These are phyloP conservation scores for Boletus chippewaensis DNA, from an alignment of 1,284 basidiomycete species.

Conservation along the genomic window DNA sequence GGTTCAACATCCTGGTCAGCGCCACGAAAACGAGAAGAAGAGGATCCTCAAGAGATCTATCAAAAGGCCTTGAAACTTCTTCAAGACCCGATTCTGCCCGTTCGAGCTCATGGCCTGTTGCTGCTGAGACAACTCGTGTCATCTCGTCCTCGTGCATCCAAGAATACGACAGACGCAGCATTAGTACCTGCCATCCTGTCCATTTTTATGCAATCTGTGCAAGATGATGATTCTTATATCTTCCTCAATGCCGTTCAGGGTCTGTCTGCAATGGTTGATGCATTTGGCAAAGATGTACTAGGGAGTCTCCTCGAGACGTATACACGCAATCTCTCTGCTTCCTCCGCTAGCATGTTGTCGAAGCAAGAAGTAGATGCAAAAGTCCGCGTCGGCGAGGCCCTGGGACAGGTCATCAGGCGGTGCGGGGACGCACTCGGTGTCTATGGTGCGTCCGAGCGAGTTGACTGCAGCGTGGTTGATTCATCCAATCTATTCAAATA, in stretches of 20 bases:
- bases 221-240: conserved; percentile 93
- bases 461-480: neutral
- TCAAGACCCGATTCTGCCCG: conserved; percentile 91
- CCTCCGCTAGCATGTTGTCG: conserved; percentile 43
- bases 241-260: conserved; percentile 93
- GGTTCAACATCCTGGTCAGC: conserved; percentile 36
- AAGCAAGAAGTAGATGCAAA: conserved; percentile 70
- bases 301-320: conserved; percentile 61
- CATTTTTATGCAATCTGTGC: conserved; percentile 79
- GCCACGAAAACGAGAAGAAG: conserved; percentile 32
- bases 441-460: conserved; percentile 50
- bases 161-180: conserved; percentile 37
- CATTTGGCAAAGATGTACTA: conserved; percentile 70
- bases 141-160: conserved; percentile 22
- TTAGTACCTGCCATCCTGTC: conserved; percentile 80
- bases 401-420: conserved; percentile 72
- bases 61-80: conserved; percentile 84
- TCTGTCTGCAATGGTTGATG: conserved; percentile 75
- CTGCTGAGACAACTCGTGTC: conserved; percentile 74
- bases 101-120: conserved; percentile 87
- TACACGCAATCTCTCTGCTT: conserved; percentile 44
- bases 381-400: conserved; percentile 83
- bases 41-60: conserved; percentile 59
- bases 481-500: conserved; percentile 27
- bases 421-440: conserved; percentile 65